These are phyloP conservation scores for Hemileia vastatrix DNA, from an alignment of 1,284 basidiomycete species.

Conservation along the genomic window DNA sequence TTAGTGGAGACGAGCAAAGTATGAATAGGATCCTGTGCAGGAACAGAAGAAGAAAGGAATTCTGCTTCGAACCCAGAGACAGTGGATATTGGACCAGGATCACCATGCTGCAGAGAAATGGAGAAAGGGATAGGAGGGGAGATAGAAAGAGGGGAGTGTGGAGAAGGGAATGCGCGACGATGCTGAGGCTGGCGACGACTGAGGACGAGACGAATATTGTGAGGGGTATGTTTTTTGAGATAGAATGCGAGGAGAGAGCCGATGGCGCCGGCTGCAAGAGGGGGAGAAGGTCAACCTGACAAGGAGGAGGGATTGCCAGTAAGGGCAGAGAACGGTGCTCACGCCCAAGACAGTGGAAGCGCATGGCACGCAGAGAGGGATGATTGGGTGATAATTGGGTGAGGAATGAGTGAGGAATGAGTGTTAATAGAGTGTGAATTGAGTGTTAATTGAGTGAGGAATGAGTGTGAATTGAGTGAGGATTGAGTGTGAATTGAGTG, in stretches of 20 bases:
- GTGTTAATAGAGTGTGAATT: too few relatives aligned
- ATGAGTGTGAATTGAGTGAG: too few relatives aligned
- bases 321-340: neutral
- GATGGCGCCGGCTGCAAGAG: slow-evolving; percentile 17
- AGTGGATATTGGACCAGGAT: neutral
- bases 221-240: too few relatives aligned
- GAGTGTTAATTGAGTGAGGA: too few relatives aligned
- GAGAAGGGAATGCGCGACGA: neutral
- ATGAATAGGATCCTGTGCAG: slow-evolving; percentile 32
- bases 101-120: slow-evolving; percentile 15
- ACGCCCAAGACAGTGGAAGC: too few relatives aligned
- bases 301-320: neutral
- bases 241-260: slow-evolving; percentile 20
- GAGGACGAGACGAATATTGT: too few relatives aligned
- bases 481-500: too few relatives aligned
- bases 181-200: neutral
- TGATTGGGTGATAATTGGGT: too few relatives aligned
- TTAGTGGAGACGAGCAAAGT: slow-evolving; percentile 41
- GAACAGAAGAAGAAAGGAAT: slow-evolving; percentile 3
- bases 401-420: too few relatives aligned
- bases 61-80: slow-evolving; percentile 10
- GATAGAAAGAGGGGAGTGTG: slow-evolving; percentile 8
- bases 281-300: too few relatives aligned
- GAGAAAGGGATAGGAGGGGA: neutral
- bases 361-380: too few relatives aligned